phyloP scores from a whole-genome alignment of 2,329 filamentous ascomycete genomes.

The Cryoendolithus antarcticus region DNA sequence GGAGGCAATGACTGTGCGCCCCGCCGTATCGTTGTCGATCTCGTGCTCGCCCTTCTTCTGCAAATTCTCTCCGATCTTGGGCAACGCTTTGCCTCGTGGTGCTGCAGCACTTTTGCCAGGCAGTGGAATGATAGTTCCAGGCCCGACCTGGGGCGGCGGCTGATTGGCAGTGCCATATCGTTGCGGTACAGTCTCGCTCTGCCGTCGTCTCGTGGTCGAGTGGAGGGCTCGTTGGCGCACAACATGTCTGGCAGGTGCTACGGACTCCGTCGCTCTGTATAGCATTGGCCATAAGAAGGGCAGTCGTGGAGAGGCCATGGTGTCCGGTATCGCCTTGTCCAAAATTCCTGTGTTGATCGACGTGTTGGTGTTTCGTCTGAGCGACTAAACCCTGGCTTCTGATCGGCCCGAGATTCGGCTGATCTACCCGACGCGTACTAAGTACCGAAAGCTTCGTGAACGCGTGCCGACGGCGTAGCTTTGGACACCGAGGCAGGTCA shows the following conservation, averaged over 20 bases:
- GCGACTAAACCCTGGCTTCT: too few species aligned
- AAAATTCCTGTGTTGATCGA: not conserved
- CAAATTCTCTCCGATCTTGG: constrained; percentile 20
- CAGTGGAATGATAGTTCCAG: not conserved
- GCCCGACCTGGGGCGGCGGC: constrained; percentile 27
- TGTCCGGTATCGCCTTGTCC: constrained; percentile 7
- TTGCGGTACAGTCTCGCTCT: constrained; percentile 19
- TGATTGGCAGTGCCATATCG: constrained; percentile 38
- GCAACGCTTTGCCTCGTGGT: constrained; percentile 12
- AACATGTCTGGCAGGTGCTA: constrained; percentile 12
- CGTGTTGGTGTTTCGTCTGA: too few species aligned
- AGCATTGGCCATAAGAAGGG: constrained; percentile 37
- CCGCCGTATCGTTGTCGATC: constrained; percentile 9
- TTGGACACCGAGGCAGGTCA: too few species aligned
- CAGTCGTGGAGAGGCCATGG: constrained; percentile 31
- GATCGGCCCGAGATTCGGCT: too few species aligned
- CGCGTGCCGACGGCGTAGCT: too few species aligned
- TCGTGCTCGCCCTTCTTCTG: constrained; percentile 18
- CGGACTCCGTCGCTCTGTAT: constrained; percentile 23
- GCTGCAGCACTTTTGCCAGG: not conserved
- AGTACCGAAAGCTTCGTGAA: too few species aligned
- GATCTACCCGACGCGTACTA: too few species aligned
- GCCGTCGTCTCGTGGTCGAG: constrained; percentile 21
- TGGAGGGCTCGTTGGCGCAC: constrained; percentile 20
- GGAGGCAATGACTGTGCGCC: not conserved